phyloP scores from a whole-genome alignment of 805 yeast species.

The Myxozyma sirexii region DNA sequence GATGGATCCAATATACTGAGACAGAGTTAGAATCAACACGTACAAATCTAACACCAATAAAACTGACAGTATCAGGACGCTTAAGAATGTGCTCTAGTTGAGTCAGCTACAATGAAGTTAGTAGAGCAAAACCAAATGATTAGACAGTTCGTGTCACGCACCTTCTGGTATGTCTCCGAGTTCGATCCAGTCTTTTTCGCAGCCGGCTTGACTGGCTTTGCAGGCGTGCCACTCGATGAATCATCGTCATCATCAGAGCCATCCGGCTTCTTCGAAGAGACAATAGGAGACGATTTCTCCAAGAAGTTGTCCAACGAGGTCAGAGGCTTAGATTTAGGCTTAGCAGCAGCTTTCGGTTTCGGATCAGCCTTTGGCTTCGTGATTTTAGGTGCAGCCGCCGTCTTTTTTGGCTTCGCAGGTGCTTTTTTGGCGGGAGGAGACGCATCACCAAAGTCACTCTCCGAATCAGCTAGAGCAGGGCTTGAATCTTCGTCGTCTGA shows the following conservation, averaged over 20 bases:
- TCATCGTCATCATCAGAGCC: not conserved
- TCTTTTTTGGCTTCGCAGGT: constrained; percentile 27
- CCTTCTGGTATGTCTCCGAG: constrained; percentile 80
- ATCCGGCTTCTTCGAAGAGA: constrained; percentile 8
- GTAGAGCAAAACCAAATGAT: not conserved
- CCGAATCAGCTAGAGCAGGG: not conserved
- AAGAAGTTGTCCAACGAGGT: constrained; percentile 7
- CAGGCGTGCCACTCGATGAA: constrained; percentile 19
- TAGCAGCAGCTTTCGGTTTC: constrained; percentile 14
- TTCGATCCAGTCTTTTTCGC: constrained; percentile 42
- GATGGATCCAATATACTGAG: constrained; percentile 81
- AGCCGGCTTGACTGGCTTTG: constrained; percentile 5
- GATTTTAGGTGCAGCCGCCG: constrained; percentile 21
- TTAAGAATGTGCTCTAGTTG: constrained; percentile 95
- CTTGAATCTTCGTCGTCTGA: not conserved
- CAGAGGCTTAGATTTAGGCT: constrained; percentile 19
- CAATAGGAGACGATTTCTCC: constrained; percentile 10
- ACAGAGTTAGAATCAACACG: not conserved
- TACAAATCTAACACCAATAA: not conserved
- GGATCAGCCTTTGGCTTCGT: constrained; percentile 13
- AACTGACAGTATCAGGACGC: constrained; percentile 80
- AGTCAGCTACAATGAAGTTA: constrained; percentile 52
- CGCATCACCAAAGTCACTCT: constrained; percentile 6
- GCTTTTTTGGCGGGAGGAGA: constrained; percentile 19
- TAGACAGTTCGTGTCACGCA: not conserved